Evolutionary conservation across 1,284 basidiomycete genomes (phyloP).

Genomic region (Stereum hirsutum): DNA sequence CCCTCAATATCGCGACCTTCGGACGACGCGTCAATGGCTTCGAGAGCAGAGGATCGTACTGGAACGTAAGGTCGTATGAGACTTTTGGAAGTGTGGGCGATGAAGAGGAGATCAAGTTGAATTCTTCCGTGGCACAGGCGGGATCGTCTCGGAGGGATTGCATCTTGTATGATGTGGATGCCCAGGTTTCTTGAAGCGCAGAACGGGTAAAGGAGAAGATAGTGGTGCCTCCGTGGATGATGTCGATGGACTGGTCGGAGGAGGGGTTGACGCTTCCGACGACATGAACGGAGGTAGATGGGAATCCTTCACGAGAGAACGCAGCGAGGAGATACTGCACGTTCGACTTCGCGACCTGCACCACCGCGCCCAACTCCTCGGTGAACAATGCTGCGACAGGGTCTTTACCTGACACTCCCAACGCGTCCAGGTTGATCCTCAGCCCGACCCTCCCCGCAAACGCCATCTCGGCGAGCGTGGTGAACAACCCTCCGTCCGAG

Average conservation of each 20-base stretch:
- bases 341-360: conserved; percentile 72
- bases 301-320: conserved; percentile 69
- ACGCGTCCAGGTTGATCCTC: conserved; percentile 54
- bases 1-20: conserved; percentile 90
- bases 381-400: conserved; percentile 80
- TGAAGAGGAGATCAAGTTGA: conserved; percentile 61
- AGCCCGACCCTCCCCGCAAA: conserved; percentile 87
- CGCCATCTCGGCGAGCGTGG: conserved; percentile 91
- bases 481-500: conserved; percentile 93
- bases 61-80: conserved; percentile 70
- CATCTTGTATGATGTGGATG: conserved; percentile 92
- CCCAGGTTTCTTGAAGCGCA: conserved; percentile 80
- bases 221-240: conserved; percentile 43
- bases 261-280: conserved; percentile 62
- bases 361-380: conserved; percentile 91
- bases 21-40: conserved; percentile 55
- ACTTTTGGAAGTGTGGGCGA: conserved; percentile 49
- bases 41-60: conserved; percentile 27
- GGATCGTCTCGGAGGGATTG: conserved; percentile 87
- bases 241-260: conserved; percentile 52
- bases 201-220: conserved; percentile 65
- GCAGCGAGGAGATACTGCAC: conserved; percentile 48
- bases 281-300: conserved; percentile 61
- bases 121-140: conserved; percentile 75
- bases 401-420: conserved; percentile 36